Percentiles rank a stretch among this genome's conserved stretches.
Conservation (phyloP, 495 filamentous ascomycete species). For the Penicillium nucicola region DNA sequence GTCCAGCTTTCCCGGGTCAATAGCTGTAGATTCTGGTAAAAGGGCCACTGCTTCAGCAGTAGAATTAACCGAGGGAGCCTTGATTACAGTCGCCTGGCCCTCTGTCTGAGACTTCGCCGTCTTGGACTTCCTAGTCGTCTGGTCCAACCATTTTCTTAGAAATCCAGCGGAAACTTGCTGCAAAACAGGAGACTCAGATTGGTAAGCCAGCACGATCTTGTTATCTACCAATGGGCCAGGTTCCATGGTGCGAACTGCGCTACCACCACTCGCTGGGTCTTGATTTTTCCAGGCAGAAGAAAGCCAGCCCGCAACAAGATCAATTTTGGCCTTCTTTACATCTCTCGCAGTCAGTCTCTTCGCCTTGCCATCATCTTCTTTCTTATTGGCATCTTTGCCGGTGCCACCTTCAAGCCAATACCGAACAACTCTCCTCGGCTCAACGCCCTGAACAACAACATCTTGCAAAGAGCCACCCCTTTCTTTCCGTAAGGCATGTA, state of each 20-base stretch:
- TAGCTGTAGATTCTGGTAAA: background rate
- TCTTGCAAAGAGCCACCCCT: constrained; percentile 17
- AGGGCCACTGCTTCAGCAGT: constrained; percentile 1
- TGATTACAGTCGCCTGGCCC: too few species aligned
- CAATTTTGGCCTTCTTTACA: constrained; percentile 64
- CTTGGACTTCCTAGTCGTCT: constrained; percentile 17
- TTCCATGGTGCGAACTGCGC: too few species aligned
- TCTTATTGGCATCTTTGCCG: background rate
- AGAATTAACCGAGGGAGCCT: background rate
- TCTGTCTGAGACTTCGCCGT: constrained; percentile 10
- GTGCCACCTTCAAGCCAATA: constrained; percentile 33
- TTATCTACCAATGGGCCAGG: background rate
- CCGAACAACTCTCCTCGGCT: constrained; percentile 38
- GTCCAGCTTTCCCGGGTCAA: constrained; percentile 66
- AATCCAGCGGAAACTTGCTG: constrained; percentile 42
- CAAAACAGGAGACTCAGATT: constrained; percentile 33
- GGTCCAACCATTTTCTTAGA: constrained; percentile 40
- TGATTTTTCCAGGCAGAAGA: background rate
- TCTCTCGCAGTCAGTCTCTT: constrained; percentile 24
- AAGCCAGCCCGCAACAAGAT: constrained; percentile 57
- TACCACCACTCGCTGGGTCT: background rate
- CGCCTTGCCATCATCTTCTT: constrained; percentile 16
- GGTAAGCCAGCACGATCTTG: constrained; percentile 23
- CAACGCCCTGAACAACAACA: constrained; percentile 31
- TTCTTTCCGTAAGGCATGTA: constrained; percentile 53